A percentile compares a stretch with the other conserved stretches of the same genome.
phyloP scores from a whole-genome alignment of 2,329 filamentous ascomycete species.

The Fusarium transvaalense region DNA sequence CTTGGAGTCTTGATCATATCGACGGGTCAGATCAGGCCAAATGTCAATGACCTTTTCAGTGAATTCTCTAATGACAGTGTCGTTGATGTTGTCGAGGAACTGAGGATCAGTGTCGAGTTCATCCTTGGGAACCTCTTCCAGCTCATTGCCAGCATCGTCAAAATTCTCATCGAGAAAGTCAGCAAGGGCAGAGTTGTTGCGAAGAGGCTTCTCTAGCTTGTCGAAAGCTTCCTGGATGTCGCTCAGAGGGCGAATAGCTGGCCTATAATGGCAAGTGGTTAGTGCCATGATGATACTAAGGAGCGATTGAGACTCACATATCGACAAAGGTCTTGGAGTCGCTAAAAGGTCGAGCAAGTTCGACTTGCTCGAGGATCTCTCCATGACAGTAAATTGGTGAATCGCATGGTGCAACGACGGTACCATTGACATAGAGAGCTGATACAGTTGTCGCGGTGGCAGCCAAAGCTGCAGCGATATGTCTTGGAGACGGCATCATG shows the following conservation, averaged over 20 bases:
- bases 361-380: constrained; percentile 70
- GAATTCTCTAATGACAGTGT: constrained; percentile 71
- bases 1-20: constrained; percentile 63
- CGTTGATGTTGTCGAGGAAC: constrained; percentile 69
- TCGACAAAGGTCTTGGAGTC: constrained; percentile 81
- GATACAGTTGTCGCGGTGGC: constrained; percentile 49
- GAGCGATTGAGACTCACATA: constrained; percentile 61
- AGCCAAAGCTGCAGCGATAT: constrained; percentile 47
- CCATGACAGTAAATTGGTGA: constrained; percentile 77
- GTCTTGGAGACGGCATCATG: constrained; percentile 47
- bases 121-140: constrained; percentile 64
- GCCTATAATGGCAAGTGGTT: constrained; percentile 55
- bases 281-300: constrained; percentile 27
- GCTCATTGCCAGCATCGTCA: constrained; percentile 72
- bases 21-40: constrained; percentile 75
- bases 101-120: constrained; percentile 67
- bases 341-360: constrained; percentile 72
- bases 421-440: constrained; percentile 71
- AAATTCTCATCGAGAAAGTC: constrained; percentile 74
- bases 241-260: constrained; percentile 68
- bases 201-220: constrained; percentile 69
- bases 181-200: constrained; percentile 72
- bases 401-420: constrained; percentile 72
- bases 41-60: constrained; percentile 74
- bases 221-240: constrained; percentile 73